A percentile compares a stretch with the other conserved stretches of the same genome.
phyloP scores from a whole-genome alignment of 306 rosid species.

The Myrica gale region DNA sequence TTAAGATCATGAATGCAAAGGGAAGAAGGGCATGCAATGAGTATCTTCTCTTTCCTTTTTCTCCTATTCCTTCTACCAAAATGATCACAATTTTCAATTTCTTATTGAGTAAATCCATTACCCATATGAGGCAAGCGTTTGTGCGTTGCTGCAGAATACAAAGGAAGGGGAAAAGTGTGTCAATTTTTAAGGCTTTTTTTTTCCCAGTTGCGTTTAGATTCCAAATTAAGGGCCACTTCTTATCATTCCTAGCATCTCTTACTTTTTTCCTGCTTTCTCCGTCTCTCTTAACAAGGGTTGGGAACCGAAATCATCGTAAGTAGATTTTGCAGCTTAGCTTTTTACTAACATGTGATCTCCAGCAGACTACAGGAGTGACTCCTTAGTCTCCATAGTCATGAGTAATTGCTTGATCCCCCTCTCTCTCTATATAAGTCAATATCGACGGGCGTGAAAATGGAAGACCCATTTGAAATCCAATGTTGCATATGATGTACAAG shows the following conservation, averaged over 20 bases:
- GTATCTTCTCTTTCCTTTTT: conserved; percentile 16
- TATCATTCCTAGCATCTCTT: conserved; percentile 24
- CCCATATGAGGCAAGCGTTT: not conserved
- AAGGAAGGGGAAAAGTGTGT: conserved; percentile 7
- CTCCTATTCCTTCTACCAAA: not conserved
- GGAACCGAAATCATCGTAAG: conserved; percentile 59
- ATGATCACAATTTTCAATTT: not conserved
- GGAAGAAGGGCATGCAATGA: conserved; percentile 40
- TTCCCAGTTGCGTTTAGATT: conserved; percentile 22
- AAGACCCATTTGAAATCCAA: conserved; percentile 24
- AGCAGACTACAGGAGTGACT: conserved; percentile 51
- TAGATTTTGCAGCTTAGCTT: conserved; percentile 62
- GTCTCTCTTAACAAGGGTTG: conserved; percentile 29
- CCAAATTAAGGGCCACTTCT: conserved; percentile 40
- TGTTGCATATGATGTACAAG: conserved; percentile 41
- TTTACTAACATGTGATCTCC: conserved; percentile 63
- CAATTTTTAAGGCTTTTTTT: conserved; percentile 17
- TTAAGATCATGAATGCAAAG: conserved; percentile 40
- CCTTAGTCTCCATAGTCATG: conserved; percentile 64
- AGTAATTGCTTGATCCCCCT: conserved; percentile 48
- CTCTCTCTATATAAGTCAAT: conserved; percentile 46
- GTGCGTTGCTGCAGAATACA: not conserved
- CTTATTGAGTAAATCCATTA: conserved; percentile 5
- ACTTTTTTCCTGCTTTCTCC: conserved; percentile 25
- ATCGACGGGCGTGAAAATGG: conserved; percentile 52